phyloP scores from a whole-genome alignment of 169 alveolate genomes.

The Eimeria falciformis region DNA sequence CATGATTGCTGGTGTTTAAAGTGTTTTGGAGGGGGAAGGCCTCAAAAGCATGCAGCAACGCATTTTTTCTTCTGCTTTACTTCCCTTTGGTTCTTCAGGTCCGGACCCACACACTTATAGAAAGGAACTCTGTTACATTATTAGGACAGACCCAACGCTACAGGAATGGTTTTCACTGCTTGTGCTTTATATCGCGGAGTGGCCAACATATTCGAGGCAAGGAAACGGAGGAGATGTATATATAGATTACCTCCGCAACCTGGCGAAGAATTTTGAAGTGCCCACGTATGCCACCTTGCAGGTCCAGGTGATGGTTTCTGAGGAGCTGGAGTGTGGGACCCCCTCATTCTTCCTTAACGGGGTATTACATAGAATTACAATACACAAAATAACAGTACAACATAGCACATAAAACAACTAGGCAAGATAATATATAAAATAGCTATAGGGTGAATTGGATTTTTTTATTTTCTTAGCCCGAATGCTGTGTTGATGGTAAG shows the following conservation, averaged over 20 bases:
- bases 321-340: slow-evolving; percentile 72
- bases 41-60: neutral
- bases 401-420: too few species aligned
- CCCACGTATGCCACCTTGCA: slow-evolving; percentile 59
- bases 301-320: slow-evolving; percentile 49
- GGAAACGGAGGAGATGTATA: slow-evolving; percentile 73
- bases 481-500: too few species aligned
- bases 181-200: slow-evolving; percentile 75
- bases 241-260: slow-evolving; percentile 23
- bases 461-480: too few species aligned
- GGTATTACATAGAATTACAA: neutral
- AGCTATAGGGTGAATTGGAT: too few species aligned
- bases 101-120: slow-evolving; percentile 65
- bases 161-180: slow-evolving; percentile 70
- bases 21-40: neutral
- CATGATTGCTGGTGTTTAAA: too few species aligned
- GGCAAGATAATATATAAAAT: too few species aligned
- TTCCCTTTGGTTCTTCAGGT: neutral
- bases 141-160: slow-evolving; percentile 50
- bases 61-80: neutral
- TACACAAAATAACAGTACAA: neutral
- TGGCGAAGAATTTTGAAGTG: slow-evolving; percentile 62
- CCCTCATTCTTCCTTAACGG: slow-evolving; percentile 62
- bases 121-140: slow-evolving; percentile 66
- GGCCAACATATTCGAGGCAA: slow-evolving; percentile 73